Conservation (phyloP, 345 rosid species). For the Pelargonium nanum region DNA sequence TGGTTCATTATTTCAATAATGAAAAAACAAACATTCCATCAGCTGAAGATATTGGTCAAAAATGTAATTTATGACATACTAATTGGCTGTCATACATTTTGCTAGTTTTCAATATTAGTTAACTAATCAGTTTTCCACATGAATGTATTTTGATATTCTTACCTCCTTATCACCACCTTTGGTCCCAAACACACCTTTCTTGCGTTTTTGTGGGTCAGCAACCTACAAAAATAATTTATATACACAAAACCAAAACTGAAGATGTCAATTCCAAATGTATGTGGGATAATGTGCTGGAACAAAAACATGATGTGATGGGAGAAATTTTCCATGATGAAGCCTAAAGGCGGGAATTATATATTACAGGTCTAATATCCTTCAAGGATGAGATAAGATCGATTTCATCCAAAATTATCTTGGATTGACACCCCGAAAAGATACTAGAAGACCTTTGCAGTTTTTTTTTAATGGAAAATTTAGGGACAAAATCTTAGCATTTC, state of each 20-base stretch:
- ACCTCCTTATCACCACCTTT: slow-evolving; percentile 99
- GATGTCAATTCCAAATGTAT: background rate
- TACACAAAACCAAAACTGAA: background rate
- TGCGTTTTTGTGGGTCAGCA: slow-evolving; percentile 78
- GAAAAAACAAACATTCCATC: no score
- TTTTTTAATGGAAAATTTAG: no score
- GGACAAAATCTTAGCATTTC: background rate
- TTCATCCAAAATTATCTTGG: background rate
- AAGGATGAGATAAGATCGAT: background rate
- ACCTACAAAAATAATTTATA: slow-evolving; percentile 37
- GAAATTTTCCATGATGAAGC: background rate
- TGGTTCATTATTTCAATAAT: no score
- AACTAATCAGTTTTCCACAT: background rate
- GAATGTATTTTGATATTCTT: slow-evolving; percentile 4
- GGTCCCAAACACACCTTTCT: slow-evolving; percentile 88
- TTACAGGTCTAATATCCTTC: background rate
- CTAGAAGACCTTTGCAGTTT: no score
- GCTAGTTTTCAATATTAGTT: no score
- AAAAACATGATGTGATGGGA: background rate
- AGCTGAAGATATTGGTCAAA: no score
- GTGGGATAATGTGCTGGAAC: background rate
- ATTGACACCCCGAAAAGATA: no score
- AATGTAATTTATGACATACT: no score
- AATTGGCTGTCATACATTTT: no score
- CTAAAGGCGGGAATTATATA: background rate